Evolutionary conservation across 257 asterid species (phyloP).

Genomic region (Solanum verrucosum): DNA sequence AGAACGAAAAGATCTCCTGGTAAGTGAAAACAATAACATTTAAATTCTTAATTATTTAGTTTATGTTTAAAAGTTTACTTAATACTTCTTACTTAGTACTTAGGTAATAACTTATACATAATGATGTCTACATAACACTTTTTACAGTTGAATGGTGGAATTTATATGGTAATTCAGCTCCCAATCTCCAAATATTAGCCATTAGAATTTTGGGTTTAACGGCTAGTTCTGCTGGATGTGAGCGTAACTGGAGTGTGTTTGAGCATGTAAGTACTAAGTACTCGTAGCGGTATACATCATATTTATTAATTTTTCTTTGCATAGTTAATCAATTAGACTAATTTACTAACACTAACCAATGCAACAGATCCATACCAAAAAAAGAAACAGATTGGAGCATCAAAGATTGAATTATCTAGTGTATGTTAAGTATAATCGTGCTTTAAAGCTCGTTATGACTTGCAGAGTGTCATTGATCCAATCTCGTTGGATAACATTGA

Average conservation of each 20-base stretch:
- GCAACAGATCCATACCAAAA: not conserved
- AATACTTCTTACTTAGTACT: not conserved
- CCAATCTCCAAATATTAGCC: not conserved
- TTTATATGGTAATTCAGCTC: not conserved
- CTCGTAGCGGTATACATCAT: not conserved
- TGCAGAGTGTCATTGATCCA: not conserved
- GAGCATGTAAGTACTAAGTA: not conserved
- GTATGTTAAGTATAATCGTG: not conserved
- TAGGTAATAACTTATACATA: not conserved
- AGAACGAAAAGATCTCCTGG: no score
- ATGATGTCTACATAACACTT: not conserved
- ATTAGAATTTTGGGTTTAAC: not conserved
- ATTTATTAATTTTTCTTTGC: not conserved
- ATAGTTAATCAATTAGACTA: not conserved
- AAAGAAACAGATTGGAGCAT: not conserved
- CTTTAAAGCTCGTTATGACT: not conserved
- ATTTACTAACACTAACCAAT: not conserved
- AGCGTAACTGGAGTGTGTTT: not conserved
- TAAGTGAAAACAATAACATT: no score
- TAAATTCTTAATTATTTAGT: not conserved
- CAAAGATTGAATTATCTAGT: not conserved
- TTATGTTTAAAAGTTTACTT: not conserved
- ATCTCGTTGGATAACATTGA: not conserved
- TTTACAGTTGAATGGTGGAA: not conserved
- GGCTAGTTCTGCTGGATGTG: not conserved